Evolutionary conservation across 2,329 filamentous ascomycete genomes (phyloP), one percentile per base, ranked within the genome.

Genomic region (Geosmithia flava): DNA sequence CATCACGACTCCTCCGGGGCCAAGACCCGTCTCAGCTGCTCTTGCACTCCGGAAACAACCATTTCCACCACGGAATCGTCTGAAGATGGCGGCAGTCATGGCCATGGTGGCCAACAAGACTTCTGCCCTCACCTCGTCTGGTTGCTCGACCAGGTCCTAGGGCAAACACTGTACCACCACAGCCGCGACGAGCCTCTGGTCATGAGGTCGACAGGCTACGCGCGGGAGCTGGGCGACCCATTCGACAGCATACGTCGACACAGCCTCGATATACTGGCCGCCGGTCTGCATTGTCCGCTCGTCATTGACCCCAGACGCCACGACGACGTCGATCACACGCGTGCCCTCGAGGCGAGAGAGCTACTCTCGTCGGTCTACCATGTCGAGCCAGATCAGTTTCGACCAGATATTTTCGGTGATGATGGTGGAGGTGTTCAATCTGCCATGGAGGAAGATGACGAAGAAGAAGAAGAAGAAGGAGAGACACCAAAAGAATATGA

Each of bases 61-160:
- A 11, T 37, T 11, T 16, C 33, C 33, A 13, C 33, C 6, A 16
- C 33, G 15, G 33, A 37, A 5, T 37, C 33, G 11, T 13, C 33
- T 16, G 50, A 52, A 50, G 48, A 53, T 15, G 43, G 33, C 3
- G 33, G 33, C 10, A 19, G 19, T 20, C 15, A 29, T 20, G 20
- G 42, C 20, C 13, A 44, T n/a, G 42, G 51, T 54, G 54, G 23
- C 23, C 23, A n/a, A 52, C 54, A 44, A 27, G 23, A 27, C 33
- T 37, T 70, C 0, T 78, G 75, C 55, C 64, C 68, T 11, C 76
- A 79, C 51, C 59, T 75, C 29, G 57, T 79, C 27, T 78, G 74
- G 74, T 63, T 79, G 15, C 66, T 76, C 45, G 75, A 79, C 58
- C 69, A 69, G 54, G 64, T 79, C 29, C 64, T 70, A 19, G 69